Conservation (phyloP, 148 eudicot species). For the Rhododendron molle region DNA sequence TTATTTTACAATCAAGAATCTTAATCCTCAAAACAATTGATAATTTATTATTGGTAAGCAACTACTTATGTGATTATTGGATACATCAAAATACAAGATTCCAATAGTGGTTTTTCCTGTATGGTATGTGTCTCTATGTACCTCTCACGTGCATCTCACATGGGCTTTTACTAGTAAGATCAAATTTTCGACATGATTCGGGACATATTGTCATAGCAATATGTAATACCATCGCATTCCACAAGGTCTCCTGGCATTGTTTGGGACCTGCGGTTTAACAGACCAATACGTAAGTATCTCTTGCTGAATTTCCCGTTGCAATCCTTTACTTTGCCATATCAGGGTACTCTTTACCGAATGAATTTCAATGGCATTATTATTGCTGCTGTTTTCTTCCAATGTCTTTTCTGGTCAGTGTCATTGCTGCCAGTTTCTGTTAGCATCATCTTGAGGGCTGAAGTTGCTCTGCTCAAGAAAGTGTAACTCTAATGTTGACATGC, state of each 20-base stretch:
- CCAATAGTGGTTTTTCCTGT: no score
- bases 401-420: not conserved
- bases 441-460: not conserved
- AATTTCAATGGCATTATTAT: not conserved
- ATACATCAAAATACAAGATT: no score
- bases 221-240: not conserved
- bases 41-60: no score
- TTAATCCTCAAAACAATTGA: no score
- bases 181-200: no score
- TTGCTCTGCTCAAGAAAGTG: not conserved
- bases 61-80: no score
- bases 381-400: not conserved
- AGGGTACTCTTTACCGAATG: not conserved
- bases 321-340: not conserved
- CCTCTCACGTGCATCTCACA: no score
- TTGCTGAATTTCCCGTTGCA: not conserved
- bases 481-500: not conserved
- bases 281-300: not conserved
- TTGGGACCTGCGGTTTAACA: not conserved
- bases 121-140: no score
- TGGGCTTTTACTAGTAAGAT: not conserved
- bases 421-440: not conserved
- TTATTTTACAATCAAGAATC: no score
- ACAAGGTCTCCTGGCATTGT: not conserved
- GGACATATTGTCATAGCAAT: not conserved